phyloP scores from a whole-genome alignment of 768 basidiomycete genomes.

The Mycena leptocephala region DNA sequence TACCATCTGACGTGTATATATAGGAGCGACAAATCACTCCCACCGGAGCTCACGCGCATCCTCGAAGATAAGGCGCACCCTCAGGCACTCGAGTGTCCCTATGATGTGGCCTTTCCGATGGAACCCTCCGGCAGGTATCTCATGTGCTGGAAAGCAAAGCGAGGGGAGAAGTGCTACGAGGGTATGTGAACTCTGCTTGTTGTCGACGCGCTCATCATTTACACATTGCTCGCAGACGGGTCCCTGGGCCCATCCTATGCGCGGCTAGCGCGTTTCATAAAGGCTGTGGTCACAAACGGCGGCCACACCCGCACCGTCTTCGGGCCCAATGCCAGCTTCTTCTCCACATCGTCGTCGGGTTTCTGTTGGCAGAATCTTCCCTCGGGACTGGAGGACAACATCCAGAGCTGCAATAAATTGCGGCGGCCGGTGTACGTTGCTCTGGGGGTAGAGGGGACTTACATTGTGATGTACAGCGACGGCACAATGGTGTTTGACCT shows the following conservation, averaged over 20 bases:
- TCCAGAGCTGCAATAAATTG: conserved; percentile 14
- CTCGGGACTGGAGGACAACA: conserved; percentile 18
- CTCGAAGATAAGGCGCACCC: conserved; percentile 16
- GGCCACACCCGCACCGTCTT: conserved; percentile 27
- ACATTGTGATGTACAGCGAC: conserved; percentile 27
- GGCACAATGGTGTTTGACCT: conserved; percentile 27
- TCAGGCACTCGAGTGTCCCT: conserved; percentile 1
- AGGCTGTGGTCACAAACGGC: neutral
- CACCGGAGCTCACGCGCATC: neutral
- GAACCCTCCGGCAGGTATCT: conserved; percentile 20
- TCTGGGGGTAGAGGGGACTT: conserved; percentile 25
- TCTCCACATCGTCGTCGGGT: conserved; percentile 27
- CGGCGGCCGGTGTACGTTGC: conserved; percentile 25
- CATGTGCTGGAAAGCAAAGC: conserved; percentile 23
- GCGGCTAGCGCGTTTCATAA: conserved; percentile 27
- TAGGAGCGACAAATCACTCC: conserved; percentile 5
- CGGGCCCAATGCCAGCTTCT: conserved; percentile 21
- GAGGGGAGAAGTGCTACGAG: conserved; percentile 25
- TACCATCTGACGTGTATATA: neutral
- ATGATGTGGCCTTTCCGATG: conserved; percentile 28
- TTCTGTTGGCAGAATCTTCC: conserved; percentile 32
- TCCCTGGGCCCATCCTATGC: conserved; percentile 17
- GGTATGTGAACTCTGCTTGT: conserved; percentile 7
- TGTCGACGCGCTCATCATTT: neutral
- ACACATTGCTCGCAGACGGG: conserved; percentile 2